These are phyloP conservation scores for Russula virescens DNA, from an alignment of 768 basidiomycete species.

Conservation along the genomic window DNA sequence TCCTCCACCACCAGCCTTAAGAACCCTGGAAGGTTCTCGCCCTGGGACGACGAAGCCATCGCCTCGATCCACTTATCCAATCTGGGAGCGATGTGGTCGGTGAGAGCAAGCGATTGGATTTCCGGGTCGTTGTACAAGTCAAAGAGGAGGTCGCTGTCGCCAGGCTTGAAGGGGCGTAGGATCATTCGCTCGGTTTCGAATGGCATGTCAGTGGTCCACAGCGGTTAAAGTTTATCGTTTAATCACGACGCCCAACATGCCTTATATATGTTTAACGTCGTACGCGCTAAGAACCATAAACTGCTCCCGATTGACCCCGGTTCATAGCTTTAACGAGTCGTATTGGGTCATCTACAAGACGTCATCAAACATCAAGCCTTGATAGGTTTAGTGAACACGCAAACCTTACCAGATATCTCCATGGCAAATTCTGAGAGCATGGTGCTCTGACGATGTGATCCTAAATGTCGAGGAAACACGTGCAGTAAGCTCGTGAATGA, in stretches of 20 bases:
- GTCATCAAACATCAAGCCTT: neutral
- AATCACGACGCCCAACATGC: neutral
- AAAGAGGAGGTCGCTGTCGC: constrained; percentile 10
- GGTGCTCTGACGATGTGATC: neutral
- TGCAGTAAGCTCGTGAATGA: neutral
- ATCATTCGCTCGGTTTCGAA: constrained; percentile 10
- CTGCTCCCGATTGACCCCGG: neutral
- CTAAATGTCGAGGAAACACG: neutral
- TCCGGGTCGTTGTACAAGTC: constrained; percentile 17
- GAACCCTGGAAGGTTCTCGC: constrained; percentile 1
- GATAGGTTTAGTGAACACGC: neutral
- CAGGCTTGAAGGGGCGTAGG: constrained; percentile 9
- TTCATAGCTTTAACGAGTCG: neutral
- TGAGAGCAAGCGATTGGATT: constrained; percentile 16
- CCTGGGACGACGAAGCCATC: neutral
- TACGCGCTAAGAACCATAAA: neutral
- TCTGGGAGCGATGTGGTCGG: constrained; percentile 7
- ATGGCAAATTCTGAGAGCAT: no score
- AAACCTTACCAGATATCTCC: neutral
- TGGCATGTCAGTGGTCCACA: neutral
- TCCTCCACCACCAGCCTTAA: constrained; percentile 19
- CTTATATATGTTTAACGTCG: neutral
- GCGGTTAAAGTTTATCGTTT: constrained; percentile 22
- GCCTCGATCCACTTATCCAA: constrained; percentile 12
- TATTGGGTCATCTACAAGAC: neutral